These are phyloP conservation scores for Diplocarpon rosae DNA, from an alignment of 2,329 filamentous ascomycete species.

Conservation along the genomic window DNA sequence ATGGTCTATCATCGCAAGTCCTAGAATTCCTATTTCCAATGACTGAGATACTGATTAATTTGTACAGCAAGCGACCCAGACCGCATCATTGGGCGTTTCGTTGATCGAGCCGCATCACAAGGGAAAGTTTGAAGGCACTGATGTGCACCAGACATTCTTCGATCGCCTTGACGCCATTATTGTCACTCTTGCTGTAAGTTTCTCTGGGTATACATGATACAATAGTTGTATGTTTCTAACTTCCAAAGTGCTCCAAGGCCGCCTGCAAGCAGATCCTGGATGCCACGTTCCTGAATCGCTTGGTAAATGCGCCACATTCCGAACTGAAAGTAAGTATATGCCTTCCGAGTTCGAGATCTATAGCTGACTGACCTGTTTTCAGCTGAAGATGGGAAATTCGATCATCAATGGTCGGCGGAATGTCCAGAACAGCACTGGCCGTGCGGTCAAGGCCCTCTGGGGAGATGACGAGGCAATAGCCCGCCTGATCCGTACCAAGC, in stretches of 20 bases:
- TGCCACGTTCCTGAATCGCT: constrained; percentile 13
- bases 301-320: constrained; percentile 16
- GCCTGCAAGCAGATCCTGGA: constrained; percentile 22
- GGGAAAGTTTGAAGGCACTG: too few species aligned
- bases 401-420: constrained; percentile 21
- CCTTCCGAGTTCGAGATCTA: too few species aligned
- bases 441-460: constrained; percentile 4
- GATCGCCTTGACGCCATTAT: constrained; percentile 3
- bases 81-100: too few species aligned
- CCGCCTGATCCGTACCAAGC: not conserved
- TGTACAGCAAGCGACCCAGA: too few species aligned
- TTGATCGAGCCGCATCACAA: too few species aligned
- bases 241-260: constrained; percentile 16
- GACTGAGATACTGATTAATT: too few species aligned
- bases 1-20: too few species aligned
- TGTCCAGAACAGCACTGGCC: constrained; percentile 19
- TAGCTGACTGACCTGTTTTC: constrained; percentile 1
- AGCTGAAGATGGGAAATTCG: constrained; percentile 21
- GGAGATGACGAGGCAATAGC: not conserved
- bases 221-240: not conserved
- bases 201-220: not conserved
- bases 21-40: too few species aligned
- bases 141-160: too few species aligned
- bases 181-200: constrained; percentile 10
- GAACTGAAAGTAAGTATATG: constrained; percentile 17